Conservation (phyloP, 1,139 yeast genomes). For the Maudiozyma humilis region DNA sequence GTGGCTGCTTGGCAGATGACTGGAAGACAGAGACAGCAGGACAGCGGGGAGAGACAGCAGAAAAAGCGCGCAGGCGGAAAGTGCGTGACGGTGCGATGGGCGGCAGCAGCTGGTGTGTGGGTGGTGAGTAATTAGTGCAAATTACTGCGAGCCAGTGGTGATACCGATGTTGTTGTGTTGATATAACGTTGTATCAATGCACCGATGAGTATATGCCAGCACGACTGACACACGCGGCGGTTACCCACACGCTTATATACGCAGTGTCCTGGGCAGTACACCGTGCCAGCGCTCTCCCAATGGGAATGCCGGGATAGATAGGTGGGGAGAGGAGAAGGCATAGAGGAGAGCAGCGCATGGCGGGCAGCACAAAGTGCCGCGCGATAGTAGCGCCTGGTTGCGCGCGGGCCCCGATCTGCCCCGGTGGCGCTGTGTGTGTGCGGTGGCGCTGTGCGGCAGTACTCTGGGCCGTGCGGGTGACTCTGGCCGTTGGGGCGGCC, state of each 20-base stretch:
- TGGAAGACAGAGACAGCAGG: background rate
- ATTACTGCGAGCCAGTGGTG: too few relatives aligned
- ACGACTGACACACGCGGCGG: too few relatives aligned
- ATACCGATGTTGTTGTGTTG: too few relatives aligned
- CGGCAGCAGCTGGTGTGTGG: too few relatives aligned
- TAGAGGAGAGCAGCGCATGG: too few relatives aligned
- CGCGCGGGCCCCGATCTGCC: background rate
- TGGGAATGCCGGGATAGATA: background rate
- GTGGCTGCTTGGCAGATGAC: too few relatives aligned
- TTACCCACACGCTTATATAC: background rate
- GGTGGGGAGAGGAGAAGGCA: background rate
- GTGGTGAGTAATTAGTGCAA: background rate
- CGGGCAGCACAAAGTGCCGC: too few relatives aligned
- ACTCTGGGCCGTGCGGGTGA: too few relatives aligned
- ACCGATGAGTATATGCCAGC: too few relatives aligned
- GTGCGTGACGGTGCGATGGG: background rate
- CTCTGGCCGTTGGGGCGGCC: background rate
- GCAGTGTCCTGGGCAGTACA: background rate
- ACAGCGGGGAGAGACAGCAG: background rate
- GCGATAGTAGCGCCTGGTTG: background rate
- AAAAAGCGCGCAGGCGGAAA: background rate
- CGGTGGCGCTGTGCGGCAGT: too few relatives aligned
- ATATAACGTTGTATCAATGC: too few relatives aligned
- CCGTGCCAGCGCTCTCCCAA: background rate
- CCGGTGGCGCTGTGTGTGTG: background rate